Conservation (phyloP, 1,139 yeast species). For the Protomyces gravidus region DNA sequence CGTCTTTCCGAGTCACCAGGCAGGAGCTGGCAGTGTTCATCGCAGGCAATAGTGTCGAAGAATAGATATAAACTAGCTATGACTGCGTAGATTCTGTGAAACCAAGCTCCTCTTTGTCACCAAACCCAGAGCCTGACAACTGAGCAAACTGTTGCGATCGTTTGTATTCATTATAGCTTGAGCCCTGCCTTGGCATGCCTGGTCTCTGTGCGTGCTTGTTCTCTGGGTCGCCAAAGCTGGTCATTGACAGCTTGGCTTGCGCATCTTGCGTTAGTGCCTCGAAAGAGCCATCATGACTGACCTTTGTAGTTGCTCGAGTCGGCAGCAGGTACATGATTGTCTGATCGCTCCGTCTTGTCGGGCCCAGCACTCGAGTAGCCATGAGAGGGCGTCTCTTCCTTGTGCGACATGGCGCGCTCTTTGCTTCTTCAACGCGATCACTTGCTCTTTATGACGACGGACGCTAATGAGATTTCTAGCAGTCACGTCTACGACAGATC, state of each 20-base stretch:
- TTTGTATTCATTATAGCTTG: neutral
- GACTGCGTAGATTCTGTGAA: neutral
- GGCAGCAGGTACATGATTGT: neutral
- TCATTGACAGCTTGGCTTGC: neutral
- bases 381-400: neutral
- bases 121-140: neutral
- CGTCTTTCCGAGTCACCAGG: conserved; percentile 28
- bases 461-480: neutral
- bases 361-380: neutral
- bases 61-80: neutral
- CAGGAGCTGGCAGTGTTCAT: conserved; percentile 27
- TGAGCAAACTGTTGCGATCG: neutral
- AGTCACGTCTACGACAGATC: neutral
- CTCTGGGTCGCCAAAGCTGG: neutral
- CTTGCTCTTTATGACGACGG: neutral
- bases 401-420: neutral
- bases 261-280: neutral
- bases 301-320: conserved; percentile 1
- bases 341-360: neutral
- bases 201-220: neutral
- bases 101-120: neutral
- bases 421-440: neutral
- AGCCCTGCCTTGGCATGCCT: neutral
- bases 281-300: neutral
- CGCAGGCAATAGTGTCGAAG: neutral